phyloP scores from a whole-genome alignment of 192 early-diverging fungal species.

The Bifiguratus adelaidae region DNA sequence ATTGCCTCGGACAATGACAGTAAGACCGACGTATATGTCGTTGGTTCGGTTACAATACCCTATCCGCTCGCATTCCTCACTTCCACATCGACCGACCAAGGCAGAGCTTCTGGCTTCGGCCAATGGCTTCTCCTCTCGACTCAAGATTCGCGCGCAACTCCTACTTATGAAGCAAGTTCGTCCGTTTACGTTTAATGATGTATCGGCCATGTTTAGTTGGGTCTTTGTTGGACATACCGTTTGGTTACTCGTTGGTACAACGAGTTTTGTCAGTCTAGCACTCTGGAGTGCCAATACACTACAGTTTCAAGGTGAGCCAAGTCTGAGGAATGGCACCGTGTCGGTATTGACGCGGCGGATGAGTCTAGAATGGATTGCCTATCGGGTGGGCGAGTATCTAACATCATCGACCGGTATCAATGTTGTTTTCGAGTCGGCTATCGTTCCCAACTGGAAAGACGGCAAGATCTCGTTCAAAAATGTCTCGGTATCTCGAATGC shows the following conservation, averaged over 20 bases:
- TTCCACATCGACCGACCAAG: too few species aligned
- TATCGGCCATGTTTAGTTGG: slow-evolving; percentile 85
- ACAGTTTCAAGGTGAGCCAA: slow-evolving; percentile 62
- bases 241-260: slow-evolving; percentile 82
- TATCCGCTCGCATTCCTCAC: too few species aligned
- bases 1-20: too few species aligned
- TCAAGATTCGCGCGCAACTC: slow-evolving; percentile 47
- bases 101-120: slow-evolving; percentile 47
- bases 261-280: slow-evolving; percentile 74
- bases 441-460: slow-evolving; percentile 85
- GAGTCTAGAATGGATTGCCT: slow-evolving; percentile 59
- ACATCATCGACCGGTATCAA: slow-evolving; percentile 70
- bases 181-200: slow-evolving; percentile 77
- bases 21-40: too few species aligned
- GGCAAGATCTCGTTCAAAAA: slow-evolving; percentile 83
- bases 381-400: slow-evolving; percentile 68
- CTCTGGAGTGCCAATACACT: slow-evolving; percentile 72
- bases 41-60: too few species aligned
- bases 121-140: slow-evolving; percentile 43
- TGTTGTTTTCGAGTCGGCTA: slow-evolving; percentile 83
- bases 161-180: slow-evolving; percentile 56
- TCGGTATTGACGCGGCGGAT: background rate
- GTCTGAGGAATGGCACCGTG: background rate
- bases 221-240: slow-evolving; percentile 75
- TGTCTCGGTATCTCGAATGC: slow-evolving; percentile 47